A percentile compares a stretch with the other conserved stretches of the same genome.
These are phyloP conservation scores for Pseudopyricularia javanii DNA, from an alignment of 2,329 filamentous ascomycete species.

Conservation along the genomic window DNA sequence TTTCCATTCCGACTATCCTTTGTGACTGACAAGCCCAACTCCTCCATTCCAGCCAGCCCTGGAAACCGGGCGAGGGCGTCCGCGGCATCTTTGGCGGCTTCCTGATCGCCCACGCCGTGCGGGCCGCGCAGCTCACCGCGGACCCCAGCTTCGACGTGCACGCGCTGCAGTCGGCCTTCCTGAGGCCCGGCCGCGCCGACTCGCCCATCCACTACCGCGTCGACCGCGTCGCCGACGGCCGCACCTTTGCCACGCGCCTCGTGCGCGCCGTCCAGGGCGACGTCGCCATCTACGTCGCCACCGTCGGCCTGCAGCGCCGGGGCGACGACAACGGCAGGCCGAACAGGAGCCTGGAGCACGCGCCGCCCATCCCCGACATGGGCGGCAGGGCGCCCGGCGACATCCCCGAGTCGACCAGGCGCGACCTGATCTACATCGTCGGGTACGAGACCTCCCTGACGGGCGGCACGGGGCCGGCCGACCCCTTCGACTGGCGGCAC, in stretches of 20 bases:
- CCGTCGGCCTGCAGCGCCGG: background rate
- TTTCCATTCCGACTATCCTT: background rate
- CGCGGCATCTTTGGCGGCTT: conserved; percentile 4
- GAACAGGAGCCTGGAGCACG: background rate
- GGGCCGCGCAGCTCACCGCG: background rate
- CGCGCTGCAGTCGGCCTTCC: conserved; percentile 1
- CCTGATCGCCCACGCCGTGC: conserved; percentile 1
- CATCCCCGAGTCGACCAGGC: background rate
- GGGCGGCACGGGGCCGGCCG: background rate
- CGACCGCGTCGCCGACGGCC: conserved; percentile 1
- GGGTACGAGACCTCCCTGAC: background rate
- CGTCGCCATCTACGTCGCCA: background rate
- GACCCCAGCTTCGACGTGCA: background rate
- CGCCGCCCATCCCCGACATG: background rate
- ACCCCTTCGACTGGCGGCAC: conserved; percentile 3
- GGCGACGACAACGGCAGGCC: background rate
- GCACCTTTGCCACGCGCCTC: conserved; percentile 3
- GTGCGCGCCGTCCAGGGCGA: conserved; percentile 2
- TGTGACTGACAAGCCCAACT: background rate
- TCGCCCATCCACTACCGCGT: conserved; percentile 1
- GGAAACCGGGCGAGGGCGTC: background rate
- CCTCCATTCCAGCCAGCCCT: background rate
- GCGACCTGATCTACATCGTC: background rate
- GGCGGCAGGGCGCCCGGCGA: background rate
- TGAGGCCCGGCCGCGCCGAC: background rate